Conservation (phyloP, 495 filamentous ascomycete species). For the Aspergillus cavernicola region DNA sequence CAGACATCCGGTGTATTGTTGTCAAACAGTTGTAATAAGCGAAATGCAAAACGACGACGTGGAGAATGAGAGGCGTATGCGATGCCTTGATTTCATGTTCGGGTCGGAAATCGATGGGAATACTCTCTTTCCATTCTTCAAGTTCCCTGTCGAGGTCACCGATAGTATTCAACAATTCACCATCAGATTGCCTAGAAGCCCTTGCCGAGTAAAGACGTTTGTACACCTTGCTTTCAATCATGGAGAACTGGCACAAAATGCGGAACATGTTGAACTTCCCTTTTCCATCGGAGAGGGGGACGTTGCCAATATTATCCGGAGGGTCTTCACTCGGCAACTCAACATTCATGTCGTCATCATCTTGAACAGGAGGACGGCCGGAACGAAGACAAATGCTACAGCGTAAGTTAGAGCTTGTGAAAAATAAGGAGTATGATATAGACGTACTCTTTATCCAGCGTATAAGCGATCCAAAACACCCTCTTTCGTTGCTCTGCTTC, state of each 20-base stretch:
- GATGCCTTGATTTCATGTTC: constrained; percentile 91
- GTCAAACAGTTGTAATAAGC: constrained; percentile 97
- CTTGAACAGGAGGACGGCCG: constrained; percentile 88
- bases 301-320: constrained; percentile 86
- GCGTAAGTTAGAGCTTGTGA: constrained; percentile 18
- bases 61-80: constrained; percentile 85
- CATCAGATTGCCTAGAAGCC: constrained; percentile 86
- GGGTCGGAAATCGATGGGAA: constrained; percentile 89
- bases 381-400: constrained; percentile 78
- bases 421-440: not conserved
- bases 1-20: constrained; percentile 96
- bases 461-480: constrained; percentile 98
- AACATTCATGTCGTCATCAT: constrained; percentile 98
- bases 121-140: constrained; percentile 93
- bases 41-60: constrained; percentile 90
- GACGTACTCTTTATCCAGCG: constrained; percentile 83
- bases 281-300: constrained; percentile 84
- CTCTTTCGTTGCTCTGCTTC: constrained; percentile 94
- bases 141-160: constrained; percentile 91
- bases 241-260: constrained; percentile 83
- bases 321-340: constrained; percentile 91
- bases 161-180: constrained; percentile 91
- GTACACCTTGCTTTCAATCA: constrained; percentile 92
- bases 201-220: constrained; percentile 90
- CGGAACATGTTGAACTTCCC: constrained; percentile 92